Percentiles rank a stretch among this genome's conserved stretches.
phyloP scores from a whole-genome alignment of 176 grass and related monocot species.

The Ananas comosus region DNA sequence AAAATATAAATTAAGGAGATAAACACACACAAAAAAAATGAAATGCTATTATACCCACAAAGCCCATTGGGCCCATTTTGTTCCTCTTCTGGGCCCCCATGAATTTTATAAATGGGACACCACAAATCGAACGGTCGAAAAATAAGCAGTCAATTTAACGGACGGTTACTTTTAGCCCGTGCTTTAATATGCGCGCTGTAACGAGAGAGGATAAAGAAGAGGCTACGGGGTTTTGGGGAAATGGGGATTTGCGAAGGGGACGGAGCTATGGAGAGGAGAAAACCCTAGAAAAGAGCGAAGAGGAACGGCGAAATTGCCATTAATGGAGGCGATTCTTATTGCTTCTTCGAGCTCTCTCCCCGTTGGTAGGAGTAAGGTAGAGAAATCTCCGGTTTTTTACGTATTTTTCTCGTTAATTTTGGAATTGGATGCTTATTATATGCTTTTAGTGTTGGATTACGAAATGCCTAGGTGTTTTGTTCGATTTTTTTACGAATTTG shows the following conservation, averaged over 20 bases:
- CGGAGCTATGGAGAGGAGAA: neutral
- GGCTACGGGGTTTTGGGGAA: neutral
- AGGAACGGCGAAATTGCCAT: neutral
- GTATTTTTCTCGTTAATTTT: too few species aligned
- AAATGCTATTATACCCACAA: too few species aligned
- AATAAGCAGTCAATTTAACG: too few species aligned
- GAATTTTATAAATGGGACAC: too few species aligned
- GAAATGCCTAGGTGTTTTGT: neutral
- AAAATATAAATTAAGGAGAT: too few species aligned
- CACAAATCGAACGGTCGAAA: too few species aligned
- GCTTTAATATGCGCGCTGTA: too few species aligned
- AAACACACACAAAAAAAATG: too few species aligned
- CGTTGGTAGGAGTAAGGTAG: neutral
- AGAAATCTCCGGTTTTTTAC: neutral
- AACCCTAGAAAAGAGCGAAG: neutral
- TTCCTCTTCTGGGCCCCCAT: too few species aligned
- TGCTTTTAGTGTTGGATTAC: neutral
- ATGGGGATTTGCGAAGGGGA: neutral
- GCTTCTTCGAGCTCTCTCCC: constrained; percentile 1
- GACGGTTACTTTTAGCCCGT: too few species aligned
- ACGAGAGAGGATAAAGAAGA: too few species aligned
- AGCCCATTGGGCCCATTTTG: too few species aligned
- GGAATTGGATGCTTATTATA: neutral
- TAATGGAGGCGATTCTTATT: neutral
- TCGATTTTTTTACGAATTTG: neutral